phyloP scores from a whole-genome alignment of 2,329 filamentous ascomycete genomes.

The Neofusicoccum kwambonambiense region DNA sequence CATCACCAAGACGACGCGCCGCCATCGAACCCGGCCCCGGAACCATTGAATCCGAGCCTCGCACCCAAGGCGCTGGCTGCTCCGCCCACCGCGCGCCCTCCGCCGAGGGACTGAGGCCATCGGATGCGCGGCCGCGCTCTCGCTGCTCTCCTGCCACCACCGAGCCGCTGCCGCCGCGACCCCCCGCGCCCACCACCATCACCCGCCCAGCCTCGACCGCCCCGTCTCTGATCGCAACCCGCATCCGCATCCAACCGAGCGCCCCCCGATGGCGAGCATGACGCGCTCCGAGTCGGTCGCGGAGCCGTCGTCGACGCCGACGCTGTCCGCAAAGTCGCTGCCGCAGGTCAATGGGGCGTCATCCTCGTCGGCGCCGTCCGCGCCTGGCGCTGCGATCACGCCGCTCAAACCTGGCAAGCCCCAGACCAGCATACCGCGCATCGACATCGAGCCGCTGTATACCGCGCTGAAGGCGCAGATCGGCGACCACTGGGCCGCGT shows the following conservation, averaged over 20 bases:
- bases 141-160: conserved; percentile 21
- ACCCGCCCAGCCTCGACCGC: conserved; percentile 23
- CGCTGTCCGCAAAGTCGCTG: conserved; percentile 34
- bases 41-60: neutral
- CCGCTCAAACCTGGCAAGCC: conserved; percentile 39
- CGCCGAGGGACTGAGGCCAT: conserved; percentile 14
- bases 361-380: neutral
- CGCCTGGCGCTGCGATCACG: conserved; percentile 20
- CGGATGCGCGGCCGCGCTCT: conserved; percentile 14
- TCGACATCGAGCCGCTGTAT: conserved; percentile 64
- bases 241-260: neutral
- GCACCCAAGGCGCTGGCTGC: conserved; percentile 13
- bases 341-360: conserved; percentile 23
- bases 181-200: conserved; percentile 19
- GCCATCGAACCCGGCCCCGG: conserved; percentile 5
- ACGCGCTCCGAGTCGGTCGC: conserved; percentile 38
- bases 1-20: conserved; percentile 15
- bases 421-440: conserved; percentile 53
- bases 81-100: conserved; percentile 4
- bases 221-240: neutral
- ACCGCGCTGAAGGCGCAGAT: conserved; percentile 60
- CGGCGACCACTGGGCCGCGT: conserved; percentile 57
- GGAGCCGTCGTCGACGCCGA: conserved; percentile 33
- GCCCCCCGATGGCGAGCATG: conserved; percentile 36
- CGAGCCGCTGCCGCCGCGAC: conserved; percentile 24